Evolutionary conservation across 257 asterid genomes (phyloP).

Genomic region (Jaltomata sinuosa): DNA sequence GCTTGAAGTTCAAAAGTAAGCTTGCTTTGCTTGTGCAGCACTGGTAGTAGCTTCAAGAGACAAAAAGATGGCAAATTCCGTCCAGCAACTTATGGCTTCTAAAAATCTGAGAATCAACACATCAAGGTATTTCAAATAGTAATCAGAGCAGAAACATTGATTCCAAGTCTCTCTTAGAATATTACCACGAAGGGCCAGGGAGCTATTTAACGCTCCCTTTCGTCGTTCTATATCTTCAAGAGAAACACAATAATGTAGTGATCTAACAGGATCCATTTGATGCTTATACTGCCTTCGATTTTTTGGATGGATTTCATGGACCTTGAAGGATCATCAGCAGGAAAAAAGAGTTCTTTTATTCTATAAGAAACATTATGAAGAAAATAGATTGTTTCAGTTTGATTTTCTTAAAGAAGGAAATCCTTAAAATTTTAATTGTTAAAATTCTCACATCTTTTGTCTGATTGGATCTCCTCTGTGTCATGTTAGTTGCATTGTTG

Average conservation of each 20-base stretch:
- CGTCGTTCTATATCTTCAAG: neutral
- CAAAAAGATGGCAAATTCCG: constrained; percentile 73
- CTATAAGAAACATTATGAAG: neutral
- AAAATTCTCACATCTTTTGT: neutral
- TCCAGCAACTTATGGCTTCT: constrained; percentile 87
- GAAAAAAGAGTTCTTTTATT: neutral
- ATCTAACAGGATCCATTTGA: neutral
- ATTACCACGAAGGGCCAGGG: neutral
- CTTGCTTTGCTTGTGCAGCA: constrained; percentile 24
- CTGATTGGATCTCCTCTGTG: neutral
- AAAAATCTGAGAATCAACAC: constrained; percentile 70
- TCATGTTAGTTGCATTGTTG: neutral
- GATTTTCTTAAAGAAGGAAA: neutral
- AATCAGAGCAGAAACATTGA: neutral
- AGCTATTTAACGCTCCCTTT: neutral
- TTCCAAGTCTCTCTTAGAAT: neutral
- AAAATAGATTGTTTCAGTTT: neutral
- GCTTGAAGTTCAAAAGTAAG: neutral
- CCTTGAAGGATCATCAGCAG: neutral
- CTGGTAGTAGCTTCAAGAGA: constrained; percentile 93
- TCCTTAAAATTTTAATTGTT: neutral
- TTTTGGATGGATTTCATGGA: neutral
- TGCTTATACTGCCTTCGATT: neutral
- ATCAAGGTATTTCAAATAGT: constrained; percentile 48
- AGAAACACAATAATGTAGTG: neutral